Base-by-base conservation (phyloP, 2,329 filamentous ascomycete species). In the Hortaea werneckii region DNA sequence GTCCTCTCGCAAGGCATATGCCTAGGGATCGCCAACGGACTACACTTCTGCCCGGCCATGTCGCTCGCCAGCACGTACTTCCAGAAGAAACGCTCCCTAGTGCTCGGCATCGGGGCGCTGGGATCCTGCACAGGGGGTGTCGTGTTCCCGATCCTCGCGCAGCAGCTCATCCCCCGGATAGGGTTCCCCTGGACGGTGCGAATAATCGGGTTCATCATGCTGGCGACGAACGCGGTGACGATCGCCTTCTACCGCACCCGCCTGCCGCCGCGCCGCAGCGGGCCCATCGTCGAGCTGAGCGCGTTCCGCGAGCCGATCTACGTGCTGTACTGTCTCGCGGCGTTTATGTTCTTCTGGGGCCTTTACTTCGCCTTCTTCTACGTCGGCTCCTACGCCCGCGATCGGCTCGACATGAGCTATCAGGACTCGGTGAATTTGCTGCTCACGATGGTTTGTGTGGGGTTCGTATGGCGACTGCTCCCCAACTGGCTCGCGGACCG, bases 61-160 rank as follows among this genome's bases (percentile, higher is more conserved):
- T 75, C 81, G 1, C 73, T 83, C 12, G 50, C 66, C 37, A 1
- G 65, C 7, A 83, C 82, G 2, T 86, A 85, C 56, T 85, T 85
- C 56, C 68, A 68, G 27, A 68, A 67, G 42, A 74, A 67, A 49
- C 68, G 77, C 44, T 72, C 72, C 0, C 62, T 84, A 27, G 79
- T 77, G 1, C 72, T 82, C 29, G 78, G 79, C 1, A 55, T 83
- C 5, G 74, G 76, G 2, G 77, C 79, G 2, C 71, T 72, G 6
- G 81, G 81, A 1, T 77, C 74, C 29, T 76, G 74, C 9, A 67
- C 77, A 5, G 77, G 76, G 2, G 77, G 74, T 4, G 60, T 80
- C 11, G 60, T 79, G 7, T 71, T 77, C 26, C 76, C 77, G 7
- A 54, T 76, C 20, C 60, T 76, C 71, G 29, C 72, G 64, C 44